These are phyloP conservation scores for Quercus mongolica DNA, from an alignment of 306 rosid species.

Conservation along the genomic window DNA sequence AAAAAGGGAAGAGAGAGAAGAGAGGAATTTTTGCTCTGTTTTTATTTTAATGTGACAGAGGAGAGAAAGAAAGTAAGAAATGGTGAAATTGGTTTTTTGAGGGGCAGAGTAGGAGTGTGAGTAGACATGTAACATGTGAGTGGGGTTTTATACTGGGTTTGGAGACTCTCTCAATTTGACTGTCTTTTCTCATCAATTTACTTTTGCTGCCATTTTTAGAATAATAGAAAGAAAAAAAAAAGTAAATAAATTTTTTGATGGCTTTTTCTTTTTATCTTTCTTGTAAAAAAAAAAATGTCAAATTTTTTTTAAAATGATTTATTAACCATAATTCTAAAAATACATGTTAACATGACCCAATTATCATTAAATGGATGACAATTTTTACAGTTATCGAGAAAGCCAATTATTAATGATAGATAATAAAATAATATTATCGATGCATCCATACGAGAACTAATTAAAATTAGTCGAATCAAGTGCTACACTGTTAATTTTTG, in stretches of 20 bases:
- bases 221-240: too few relatives aligned
- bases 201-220: constrained; percentile 24
- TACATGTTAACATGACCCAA: accelerated
- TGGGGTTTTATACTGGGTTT: constrained; percentile 41
- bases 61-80: constrained; percentile 13
- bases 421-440: too few relatives aligned
- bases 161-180: constrained; percentile 18
- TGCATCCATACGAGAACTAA: accelerated
- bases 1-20: background rate
- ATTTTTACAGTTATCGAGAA: too few relatives aligned
- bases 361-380: too few relatives aligned
- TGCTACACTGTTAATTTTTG: too few relatives aligned
- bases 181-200: constrained; percentile 19
- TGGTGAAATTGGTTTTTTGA: constrained; percentile 17
- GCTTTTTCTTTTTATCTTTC: background rate
- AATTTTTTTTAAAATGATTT: accelerated
- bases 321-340: accelerated
- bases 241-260: too few relatives aligned
- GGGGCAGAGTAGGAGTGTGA: constrained; percentile 26
- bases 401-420: accelerated
- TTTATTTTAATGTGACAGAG: constrained; percentile 36
- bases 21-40: constrained; percentile 39
- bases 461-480: too few relatives aligned
- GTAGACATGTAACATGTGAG: constrained; percentile 35
- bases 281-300: accelerated